Conservation (phyloP, 495 filamentous ascomycete genomes). For the Letharia lupina region DNA sequence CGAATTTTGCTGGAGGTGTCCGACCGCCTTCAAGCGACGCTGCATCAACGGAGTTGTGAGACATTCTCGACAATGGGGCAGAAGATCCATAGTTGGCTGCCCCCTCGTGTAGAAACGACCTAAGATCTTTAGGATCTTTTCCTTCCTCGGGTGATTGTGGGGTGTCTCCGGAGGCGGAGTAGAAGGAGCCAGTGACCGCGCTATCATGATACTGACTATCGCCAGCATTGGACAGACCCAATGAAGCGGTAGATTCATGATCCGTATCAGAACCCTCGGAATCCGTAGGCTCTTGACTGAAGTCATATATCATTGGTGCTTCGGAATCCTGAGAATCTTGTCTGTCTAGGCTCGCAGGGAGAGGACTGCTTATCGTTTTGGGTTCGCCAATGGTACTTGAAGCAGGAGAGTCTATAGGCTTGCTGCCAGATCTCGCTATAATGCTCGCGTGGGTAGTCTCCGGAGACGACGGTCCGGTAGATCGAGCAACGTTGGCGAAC, state of each 20-base stretch:
- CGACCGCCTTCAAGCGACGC: background rate
- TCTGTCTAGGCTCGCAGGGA: background rate
- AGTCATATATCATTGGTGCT: background rate
- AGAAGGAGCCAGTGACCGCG: slow-evolving; percentile 4
- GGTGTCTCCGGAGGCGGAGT: background rate
- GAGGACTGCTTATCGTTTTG: background rate
- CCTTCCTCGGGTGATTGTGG: background rate
- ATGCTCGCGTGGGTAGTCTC: slow-evolving; percentile 42
- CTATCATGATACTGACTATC: slow-evolving; percentile 11
- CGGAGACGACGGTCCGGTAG: slow-evolving; percentile 55
- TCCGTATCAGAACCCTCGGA: background rate
- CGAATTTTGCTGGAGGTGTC: slow-evolving; percentile 10
- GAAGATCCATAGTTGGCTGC: background rate
- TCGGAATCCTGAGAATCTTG: background rate
- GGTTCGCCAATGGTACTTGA: slow-evolving; percentile 21
- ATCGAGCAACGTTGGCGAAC: slow-evolving; percentile 57
- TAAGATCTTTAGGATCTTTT: background rate
- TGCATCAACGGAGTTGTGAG: background rate
- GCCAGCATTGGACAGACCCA: slow-evolving; percentile 2
- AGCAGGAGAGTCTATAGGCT: slow-evolving; percentile 20
- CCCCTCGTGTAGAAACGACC: background rate
- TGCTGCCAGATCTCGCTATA: slow-evolving; percentile 21
- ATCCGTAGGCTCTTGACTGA: background rate
- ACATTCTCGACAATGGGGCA: background rate
- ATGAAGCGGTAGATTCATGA: background rate